Percentiles rank a stretch among this genome's conserved stretches.
Evolutionary conservation across 2,329 filamentous ascomycete genomes (phyloP).

Genomic region (Geoglossum cookeanum): DNA sequence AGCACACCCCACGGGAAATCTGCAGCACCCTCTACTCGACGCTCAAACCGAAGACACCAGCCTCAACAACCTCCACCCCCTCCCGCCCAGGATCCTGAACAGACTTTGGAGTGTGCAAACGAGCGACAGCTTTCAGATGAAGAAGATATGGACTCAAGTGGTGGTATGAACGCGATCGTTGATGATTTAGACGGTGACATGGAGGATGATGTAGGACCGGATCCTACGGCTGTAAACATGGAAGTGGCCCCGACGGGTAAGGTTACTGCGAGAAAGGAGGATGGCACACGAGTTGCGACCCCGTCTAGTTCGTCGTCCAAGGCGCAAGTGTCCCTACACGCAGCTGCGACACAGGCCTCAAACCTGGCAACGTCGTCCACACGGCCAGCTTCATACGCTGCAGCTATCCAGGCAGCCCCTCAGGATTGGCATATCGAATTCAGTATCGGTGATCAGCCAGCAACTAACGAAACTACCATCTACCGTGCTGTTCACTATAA

Average conservation of each 20-base stretch:
- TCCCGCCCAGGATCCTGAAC: slow-evolving; percentile 7
- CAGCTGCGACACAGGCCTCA: slow-evolving; percentile 10
- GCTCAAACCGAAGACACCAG: slow-evolving; percentile 2
- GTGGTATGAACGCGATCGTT: slow-evolving; percentile 68
- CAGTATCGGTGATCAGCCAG: slow-evolving; percentile 62
- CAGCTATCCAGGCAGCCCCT: slow-evolving; percentile 58
- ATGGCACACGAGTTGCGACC: slow-evolving; percentile 71
- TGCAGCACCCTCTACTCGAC: neutral
- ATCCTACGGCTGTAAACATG: slow-evolving; percentile 77
- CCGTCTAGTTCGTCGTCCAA: slow-evolving; percentile 42
- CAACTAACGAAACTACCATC: slow-evolving; percentile 84
- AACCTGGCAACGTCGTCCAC: slow-evolving; percentile 16
- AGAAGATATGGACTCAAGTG: slow-evolving; percentile 45
- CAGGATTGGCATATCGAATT: slow-evolving; percentile 98
- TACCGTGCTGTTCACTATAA: slow-evolving; percentile 79
- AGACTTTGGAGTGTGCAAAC: slow-evolving; percentile 65
- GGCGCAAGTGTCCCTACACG: neutral
- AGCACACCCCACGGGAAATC: neutral
- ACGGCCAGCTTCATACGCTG: slow-evolving; percentile 62
- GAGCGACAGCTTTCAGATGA: slow-evolving; percentile 67
- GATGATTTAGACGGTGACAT: slow-evolving; percentile 77
- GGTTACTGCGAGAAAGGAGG: slow-evolving; percentile 78
- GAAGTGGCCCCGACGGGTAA: slow-evolving; percentile 75
- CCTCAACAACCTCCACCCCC: slow-evolving; percentile 6
- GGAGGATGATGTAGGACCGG: slow-evolving; percentile 51